These are phyloP conservation scores for Neocallimastix lanati DNA, from an alignment of 192 early-diverging fungal species.

Conservation along the genomic window DNA sequence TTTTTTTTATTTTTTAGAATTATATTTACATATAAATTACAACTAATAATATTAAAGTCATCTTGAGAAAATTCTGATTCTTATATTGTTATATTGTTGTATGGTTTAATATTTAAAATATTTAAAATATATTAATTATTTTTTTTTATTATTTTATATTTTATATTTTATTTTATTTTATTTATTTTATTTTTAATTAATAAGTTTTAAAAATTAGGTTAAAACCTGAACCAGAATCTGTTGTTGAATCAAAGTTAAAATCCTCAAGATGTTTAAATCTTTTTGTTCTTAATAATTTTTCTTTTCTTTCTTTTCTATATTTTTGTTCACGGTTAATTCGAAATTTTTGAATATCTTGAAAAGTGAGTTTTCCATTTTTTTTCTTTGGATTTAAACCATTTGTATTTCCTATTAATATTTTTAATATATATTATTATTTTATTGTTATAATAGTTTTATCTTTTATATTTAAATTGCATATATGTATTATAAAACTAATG, in stretches of 20 bases:
- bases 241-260: background rate
- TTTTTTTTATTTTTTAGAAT: too few species aligned
- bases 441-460: too few species aligned
- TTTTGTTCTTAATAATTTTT: background rate
- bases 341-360: background rate
- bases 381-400: background rate
- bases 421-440: too few species aligned
- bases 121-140: too few species aligned
- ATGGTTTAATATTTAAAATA: too few species aligned
- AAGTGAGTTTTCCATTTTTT: background rate
- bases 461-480: too few species aligned
- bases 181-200: too few species aligned
- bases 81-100: too few species aligned
- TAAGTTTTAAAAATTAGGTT: background rate
- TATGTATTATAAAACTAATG: too few species aligned
- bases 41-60: background rate
- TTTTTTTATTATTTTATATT: too few species aligned
- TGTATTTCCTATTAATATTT: background rate
- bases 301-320: background rate
- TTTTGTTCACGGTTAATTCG: background rate
- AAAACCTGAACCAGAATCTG: background rate
- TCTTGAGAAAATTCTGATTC: background rate
- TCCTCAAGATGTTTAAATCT: background rate
- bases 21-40: background rate
- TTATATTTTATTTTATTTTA: too few species aligned